Conservation (phyloP, 257 asterid species). For the Ophiorrhiza pumila region DNA sequence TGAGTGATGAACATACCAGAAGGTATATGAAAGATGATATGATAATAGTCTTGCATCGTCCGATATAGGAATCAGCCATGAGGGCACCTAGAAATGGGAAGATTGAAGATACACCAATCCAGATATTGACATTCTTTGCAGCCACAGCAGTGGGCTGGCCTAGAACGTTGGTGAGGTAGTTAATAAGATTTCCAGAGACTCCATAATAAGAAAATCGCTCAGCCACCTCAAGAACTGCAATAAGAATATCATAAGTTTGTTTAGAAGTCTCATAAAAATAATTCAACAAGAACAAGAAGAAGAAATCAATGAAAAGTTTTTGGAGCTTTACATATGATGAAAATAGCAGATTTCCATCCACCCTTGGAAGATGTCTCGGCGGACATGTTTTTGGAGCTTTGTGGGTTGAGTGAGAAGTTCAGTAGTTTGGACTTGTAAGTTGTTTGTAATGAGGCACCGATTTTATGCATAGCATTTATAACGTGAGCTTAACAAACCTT, state of each 20-base stretch:
- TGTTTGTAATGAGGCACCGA: too few species aligned
- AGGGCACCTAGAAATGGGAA: conserved; percentile 61
- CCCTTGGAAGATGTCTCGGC: conserved; percentile 24
- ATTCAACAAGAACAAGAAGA: neutral
- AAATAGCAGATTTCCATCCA: conserved; percentile 64
- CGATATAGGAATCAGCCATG: conserved; percentile 63
- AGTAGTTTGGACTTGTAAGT: too few species aligned
- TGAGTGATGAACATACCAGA: conserved; percentile 24
- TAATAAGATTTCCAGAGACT: conserved; percentile 53
- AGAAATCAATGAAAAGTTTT: neutral
- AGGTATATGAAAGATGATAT: conserved; percentile 48
- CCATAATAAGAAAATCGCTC: conserved; percentile 66
- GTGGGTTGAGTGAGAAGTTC: too few species aligned
- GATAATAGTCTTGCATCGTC: conserved; percentile 54
- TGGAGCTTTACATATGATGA: conserved; percentile 45
- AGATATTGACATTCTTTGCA: conserved; percentile 60
- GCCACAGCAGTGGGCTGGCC: conserved; percentile 58
- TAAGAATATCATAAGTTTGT: neutral
- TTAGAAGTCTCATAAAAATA: neutral
- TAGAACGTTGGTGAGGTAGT: conserved; percentile 46
- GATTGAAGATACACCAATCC: conserved; percentile 65
- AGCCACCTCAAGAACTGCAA: conserved; percentile 60
- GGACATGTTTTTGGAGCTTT: neutral
- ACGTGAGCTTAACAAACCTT: too few species aligned
- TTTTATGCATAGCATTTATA: too few species aligned